Conservation (phyloP, 768 basidiomycete genomes). For the Leucosporidium yakuticum region DNA sequence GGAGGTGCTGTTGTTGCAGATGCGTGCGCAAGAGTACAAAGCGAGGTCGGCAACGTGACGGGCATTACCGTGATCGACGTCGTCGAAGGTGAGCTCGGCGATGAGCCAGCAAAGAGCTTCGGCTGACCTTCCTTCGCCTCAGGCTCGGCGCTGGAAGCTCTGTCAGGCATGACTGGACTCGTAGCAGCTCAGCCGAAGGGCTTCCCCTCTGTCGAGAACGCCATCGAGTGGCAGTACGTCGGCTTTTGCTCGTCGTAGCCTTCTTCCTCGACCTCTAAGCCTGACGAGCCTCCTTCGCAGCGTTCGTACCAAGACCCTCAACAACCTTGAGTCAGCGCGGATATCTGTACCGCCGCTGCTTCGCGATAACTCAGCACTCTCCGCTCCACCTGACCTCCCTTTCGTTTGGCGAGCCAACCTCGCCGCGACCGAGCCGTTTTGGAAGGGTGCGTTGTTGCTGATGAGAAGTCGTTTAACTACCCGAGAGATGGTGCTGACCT, state of each 20-base stretch:
- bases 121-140: not conserved
- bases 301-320: conserved; percentile 71
- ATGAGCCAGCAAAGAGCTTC: too few relatives aligned
- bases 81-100: conserved; percentile 63
- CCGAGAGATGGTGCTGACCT: conserved; percentile 34
- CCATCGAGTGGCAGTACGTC: conserved; percentile 92
- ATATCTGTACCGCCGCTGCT: conserved; percentile 81
- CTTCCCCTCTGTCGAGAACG: conserved; percentile 75
- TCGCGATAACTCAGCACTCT: conserved; percentile 44
- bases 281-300: conserved; percentile 46
- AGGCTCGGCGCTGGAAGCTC: conserved; percentile 89
- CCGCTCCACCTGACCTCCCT: conserved; percentile 35
- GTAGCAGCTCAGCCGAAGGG: conserved; percentile 77
- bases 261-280: not conserved
- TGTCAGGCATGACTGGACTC: conserved; percentile 85
- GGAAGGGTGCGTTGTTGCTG: conserved; percentile 57
- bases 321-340: conserved; percentile 72
- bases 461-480: too few relatives aligned
- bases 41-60: conserved; percentile 63
- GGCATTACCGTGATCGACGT: conserved; percentile 75
- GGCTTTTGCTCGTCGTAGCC: conserved; percentile 3
- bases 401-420: conserved; percentile 81
- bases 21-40: conserved; percentile 61
- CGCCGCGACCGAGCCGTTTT: conserved; percentile 76
- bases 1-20: conserved; percentile 83